A percentile compares a stretch with the other conserved stretches of the same genome.
phyloP scores from a whole-genome alignment of 2,329 filamentous ascomycete species.

The Neopestalotiopsis sp. region DNA sequence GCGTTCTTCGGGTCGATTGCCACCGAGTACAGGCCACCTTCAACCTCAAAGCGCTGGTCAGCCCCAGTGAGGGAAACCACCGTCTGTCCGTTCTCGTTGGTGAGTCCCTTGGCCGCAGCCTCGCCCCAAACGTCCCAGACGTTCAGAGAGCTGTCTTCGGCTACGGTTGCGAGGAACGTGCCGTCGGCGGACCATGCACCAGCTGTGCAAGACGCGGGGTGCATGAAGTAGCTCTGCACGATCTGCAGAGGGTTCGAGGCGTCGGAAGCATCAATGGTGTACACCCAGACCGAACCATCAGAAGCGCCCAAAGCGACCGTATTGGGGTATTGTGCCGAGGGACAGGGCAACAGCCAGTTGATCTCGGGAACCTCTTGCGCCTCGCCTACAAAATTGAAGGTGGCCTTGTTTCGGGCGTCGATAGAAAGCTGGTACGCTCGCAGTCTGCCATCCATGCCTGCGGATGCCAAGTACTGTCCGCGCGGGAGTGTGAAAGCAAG shows the following conservation, averaged over 20 bases:
- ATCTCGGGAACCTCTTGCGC: constrained; percentile 92
- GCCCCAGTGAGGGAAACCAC: constrained; percentile 78
- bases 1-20: constrained; percentile 81
- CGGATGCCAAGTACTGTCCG: constrained; percentile 86
- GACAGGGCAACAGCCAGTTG: constrained; percentile 85
- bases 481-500: constrained; percentile 82
- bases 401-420: constrained; percentile 51
- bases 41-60: constrained; percentile 90
- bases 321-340: constrained; percentile 74
- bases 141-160: constrained; percentile 86
- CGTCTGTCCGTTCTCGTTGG: constrained; percentile 61
- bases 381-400: constrained; percentile 72
- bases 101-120: constrained; percentile 64
- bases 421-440: constrained; percentile 68
- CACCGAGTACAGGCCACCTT: constrained; percentile 89
- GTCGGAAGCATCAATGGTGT: constrained; percentile 77
- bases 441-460: constrained; percentile 84
- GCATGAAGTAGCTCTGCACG: constrained; percentile 89
- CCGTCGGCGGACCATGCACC: constrained; percentile 92
- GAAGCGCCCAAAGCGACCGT: constrained; percentile 85
- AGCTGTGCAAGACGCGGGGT: constrained; percentile 85
- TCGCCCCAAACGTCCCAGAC: constrained; percentile 92
- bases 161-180: constrained; percentile 83
- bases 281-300: constrained; percentile 95
- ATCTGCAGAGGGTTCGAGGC: constrained; percentile 71